Percentiles rank a stretch among this genome's conserved stretches.
phyloP scores from a whole-genome alignment of 129 eudicot species.

The Sambucus nigra region DNA sequence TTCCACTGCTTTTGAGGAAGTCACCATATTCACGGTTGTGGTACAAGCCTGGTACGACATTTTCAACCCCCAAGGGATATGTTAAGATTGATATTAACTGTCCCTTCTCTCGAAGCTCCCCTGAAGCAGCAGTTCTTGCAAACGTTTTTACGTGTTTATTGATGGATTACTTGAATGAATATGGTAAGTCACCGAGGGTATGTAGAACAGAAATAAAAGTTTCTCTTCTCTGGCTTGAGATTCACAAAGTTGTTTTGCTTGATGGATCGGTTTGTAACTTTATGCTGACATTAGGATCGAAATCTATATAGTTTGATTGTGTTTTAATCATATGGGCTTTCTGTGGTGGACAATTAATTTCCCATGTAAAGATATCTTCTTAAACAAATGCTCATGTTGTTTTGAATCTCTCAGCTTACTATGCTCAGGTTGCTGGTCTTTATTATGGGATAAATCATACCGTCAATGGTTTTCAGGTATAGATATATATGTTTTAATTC shows the following conservation, averaged over 20 bases:
- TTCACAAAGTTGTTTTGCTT: too few relatives aligned
- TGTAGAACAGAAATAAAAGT: slow-evolving; percentile 1
- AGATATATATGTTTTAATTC: not conserved
- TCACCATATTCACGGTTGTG: slow-evolving; percentile 81
- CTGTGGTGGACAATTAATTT: not conserved
- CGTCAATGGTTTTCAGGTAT: slow-evolving; percentile 80
- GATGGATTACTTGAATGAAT: slow-evolving; percentile 95
- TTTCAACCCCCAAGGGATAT: slow-evolving; percentile 76
- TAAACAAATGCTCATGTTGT: not conserved
- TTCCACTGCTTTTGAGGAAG: slow-evolving; percentile 65
- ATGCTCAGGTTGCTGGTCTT: slow-evolving; percentile 99
- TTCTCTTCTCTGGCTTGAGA: not conserved
- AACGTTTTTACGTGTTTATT: slow-evolving; percentile 72
- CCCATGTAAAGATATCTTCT: not conserved
- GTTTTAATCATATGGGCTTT: not conserved
- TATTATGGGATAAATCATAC: slow-evolving; percentile 55
- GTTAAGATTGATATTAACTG: slow-evolving; percentile 86
- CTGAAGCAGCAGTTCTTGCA: slow-evolving; percentile 76
- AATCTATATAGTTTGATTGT: not conserved
- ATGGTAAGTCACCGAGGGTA: slow-evolving; percentile 39
- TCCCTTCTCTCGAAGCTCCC: slow-evolving; percentile 72
- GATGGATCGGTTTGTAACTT: not conserved
- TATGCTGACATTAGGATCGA: not conserved
- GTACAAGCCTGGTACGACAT: slow-evolving; percentile 80
- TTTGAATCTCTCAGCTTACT: slow-evolving; percentile 57